Percentiles rank a stretch among this genome's conserved stretches.
These are phyloP conservation scores for Melanopsichium pennsylvanicum DNA, from an alignment of 1,284 basidiomycete genomes.

Conservation along the genomic window DNA sequence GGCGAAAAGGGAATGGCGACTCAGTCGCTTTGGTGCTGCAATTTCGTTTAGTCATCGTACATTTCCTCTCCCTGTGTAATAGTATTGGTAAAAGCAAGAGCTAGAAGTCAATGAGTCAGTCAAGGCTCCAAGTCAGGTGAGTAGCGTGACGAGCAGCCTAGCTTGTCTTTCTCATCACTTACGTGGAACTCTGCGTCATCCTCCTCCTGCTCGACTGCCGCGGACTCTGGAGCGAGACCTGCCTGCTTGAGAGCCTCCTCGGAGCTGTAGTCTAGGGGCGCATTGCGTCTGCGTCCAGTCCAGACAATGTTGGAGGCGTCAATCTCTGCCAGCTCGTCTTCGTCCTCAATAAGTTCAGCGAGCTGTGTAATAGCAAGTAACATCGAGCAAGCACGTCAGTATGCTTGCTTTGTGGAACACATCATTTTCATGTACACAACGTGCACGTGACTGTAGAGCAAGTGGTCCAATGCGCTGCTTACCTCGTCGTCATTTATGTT, in stretches of 20 bases:
- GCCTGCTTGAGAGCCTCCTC: constrained; percentile 55
- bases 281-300: constrained; percentile 45
- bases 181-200: constrained; percentile 53
- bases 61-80: too few species aligned
- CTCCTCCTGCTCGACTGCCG: constrained; percentile 35
- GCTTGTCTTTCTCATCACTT: not conserved
- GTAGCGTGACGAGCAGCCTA: too few species aligned
- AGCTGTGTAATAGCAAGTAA: constrained; percentile 16
- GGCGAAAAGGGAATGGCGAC: too few species aligned
- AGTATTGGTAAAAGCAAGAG: too few species aligned
- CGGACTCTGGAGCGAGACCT: constrained; percentile 31
- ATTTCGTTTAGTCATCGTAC: too few species aligned
- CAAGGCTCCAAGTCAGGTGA: too few species aligned
- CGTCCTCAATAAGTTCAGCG: constrained; percentile 43
- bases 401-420: not conserved
- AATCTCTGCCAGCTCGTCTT: constrained; percentile 49
- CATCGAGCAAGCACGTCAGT: not conserved
- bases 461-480: not conserved
- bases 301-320: constrained; percentile 49
- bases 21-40: too few species aligned
- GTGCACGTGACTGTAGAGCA: too few species aligned
- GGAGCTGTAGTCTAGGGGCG: constrained; percentile 54
- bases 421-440: too few species aligned
- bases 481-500: constrained; percentile 45
- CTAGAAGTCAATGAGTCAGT: too few species aligned